Conservation (phyloP, 2,329 filamentous ascomycete genomes). For the Colletotrichum tropicale region DNA sequence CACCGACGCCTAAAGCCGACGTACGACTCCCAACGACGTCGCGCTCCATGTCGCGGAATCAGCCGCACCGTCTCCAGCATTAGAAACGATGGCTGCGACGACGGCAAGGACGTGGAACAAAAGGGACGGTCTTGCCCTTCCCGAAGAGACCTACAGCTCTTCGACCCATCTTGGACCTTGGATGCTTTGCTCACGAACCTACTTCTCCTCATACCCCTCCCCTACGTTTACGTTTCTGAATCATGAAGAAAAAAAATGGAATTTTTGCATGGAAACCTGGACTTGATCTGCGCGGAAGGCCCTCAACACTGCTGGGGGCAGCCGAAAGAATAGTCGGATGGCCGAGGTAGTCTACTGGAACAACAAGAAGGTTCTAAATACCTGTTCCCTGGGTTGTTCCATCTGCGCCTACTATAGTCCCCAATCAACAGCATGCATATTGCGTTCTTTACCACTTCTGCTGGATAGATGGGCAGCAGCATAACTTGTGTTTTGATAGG, state of each 20-base stretch:
- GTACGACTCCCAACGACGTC: conserved; percentile 18
- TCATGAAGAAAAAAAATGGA: conserved; percentile 6
- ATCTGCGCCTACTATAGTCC: conserved; percentile 15
- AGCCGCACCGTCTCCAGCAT: conserved; percentile 24
- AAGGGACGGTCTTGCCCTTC: conserved; percentile 2
- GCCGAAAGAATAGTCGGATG: neutral
- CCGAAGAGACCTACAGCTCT: neutral
- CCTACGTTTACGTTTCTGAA: conserved; percentile 13
- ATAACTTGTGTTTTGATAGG: neutral
- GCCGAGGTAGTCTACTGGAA: neutral
- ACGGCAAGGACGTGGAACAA: conserved; percentile 18
- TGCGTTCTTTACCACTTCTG: conserved; percentile 12
- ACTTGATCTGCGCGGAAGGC: conserved; percentile 7
- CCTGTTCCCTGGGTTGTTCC: neutral
- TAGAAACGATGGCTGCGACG: conserved; percentile 37
- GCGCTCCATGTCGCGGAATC: conserved; percentile 1
- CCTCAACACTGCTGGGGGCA: neutral
- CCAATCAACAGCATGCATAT: conserved; percentile 9
- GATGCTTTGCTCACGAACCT: conserved; percentile 12
- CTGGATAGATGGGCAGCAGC: conserved; percentile 11
- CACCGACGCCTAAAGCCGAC: conserved; percentile 18
- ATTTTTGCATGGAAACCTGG: conserved; percentile 15
- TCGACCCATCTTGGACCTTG: neutral
- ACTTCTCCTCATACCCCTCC: conserved; percentile 18
- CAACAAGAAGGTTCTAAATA: neutral